phyloP scores from a whole-genome alignment of 768 basidiomycete genomes.

The Pulveroboletus sp. region DNA sequence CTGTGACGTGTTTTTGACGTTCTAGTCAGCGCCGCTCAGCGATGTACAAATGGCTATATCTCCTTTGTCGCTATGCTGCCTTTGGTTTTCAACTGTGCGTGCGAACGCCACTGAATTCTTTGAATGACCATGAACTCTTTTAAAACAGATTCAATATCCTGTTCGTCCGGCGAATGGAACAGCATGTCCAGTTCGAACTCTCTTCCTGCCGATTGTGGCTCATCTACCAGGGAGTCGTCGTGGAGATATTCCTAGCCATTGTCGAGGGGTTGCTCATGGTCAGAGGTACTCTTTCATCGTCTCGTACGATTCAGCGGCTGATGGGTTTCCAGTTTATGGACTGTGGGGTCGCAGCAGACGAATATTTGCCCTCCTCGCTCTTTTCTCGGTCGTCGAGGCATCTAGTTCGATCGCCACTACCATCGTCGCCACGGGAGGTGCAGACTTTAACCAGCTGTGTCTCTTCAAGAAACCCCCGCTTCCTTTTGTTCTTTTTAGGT shows the following conservation, averaged over 20 bases:
- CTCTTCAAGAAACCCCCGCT: conserved; percentile 2
- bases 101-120: background rate
- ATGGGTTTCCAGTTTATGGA: conserved; percentile 2
- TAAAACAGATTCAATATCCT: background rate
- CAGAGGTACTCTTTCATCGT: conserved; percentile 1
- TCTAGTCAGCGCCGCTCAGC: background rate
- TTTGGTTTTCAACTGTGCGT: conserved; percentile 9
- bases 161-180: conserved; percentile 7
- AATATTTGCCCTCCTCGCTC: background rate
- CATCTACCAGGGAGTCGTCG: conserved; percentile 6
- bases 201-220: conserved; percentile 8
- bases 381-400: conserved; percentile 1
- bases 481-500: conserved; percentile 5
- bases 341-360: conserved; percentile 4
- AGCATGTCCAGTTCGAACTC: background rate
- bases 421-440: background rate
- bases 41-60: conserved; percentile 7
- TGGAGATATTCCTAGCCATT: conserved; percentile 2
- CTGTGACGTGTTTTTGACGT: background rate
- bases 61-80: conserved; percentile 7
- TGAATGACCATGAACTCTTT: background rate
- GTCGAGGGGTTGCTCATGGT: conserved; percentile 12
- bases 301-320: background rate
- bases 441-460: conserved; percentile 5
- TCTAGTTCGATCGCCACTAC: conserved; percentile 1